These are phyloP conservation scores for Waltergamsia citrina DNA, from an alignment of 2,329 filamentous ascomycete species.

Conservation along the genomic window DNA sequence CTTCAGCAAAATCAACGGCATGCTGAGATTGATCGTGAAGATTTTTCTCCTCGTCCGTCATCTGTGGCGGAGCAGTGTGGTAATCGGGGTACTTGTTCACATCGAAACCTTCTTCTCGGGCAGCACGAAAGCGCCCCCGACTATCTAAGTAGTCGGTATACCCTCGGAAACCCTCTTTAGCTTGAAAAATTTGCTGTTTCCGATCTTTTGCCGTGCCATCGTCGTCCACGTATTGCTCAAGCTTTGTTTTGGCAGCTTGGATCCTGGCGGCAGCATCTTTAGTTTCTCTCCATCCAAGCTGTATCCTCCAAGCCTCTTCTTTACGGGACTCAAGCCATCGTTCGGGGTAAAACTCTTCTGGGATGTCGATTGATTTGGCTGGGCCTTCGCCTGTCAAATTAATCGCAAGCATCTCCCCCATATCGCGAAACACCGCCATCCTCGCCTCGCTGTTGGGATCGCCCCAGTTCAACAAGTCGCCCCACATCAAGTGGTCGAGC, in stretches of 20 bases:
- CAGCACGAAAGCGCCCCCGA: slow-evolving; percentile 22
- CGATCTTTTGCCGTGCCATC: slow-evolving; percentile 15
- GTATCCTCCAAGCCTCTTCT: slow-evolving; percentile 35
- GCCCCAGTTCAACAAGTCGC: slow-evolving; percentile 26
- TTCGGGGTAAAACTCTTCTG: slow-evolving; percentile 42
- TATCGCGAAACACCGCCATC: slow-evolving; percentile 32
- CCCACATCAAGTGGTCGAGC: slow-evolving; percentile 39
- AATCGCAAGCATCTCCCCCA: slow-evolving; percentile 41
- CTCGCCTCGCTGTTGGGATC: slow-evolving; percentile 23
- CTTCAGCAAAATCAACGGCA: slow-evolving; percentile 20
- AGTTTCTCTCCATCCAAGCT: slow-evolving; percentile 22
- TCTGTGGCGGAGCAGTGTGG: slow-evolving; percentile 24
- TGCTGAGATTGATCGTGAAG: slow-evolving; percentile 19
- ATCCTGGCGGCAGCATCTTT: slow-evolving; percentile 16
- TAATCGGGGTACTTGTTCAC: slow-evolving; percentile 26
- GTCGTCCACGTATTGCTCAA: slow-evolving; percentile 18
- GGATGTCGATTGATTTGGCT: slow-evolving; percentile 37
- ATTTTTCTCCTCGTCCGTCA: slow-evolving; percentile 20
- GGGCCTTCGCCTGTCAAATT: slow-evolving; percentile 31
- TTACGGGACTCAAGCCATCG: slow-evolving; percentile 37
- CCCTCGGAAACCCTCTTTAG: slow-evolving; percentile 18
- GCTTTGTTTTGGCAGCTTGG: slow-evolving; percentile 11
- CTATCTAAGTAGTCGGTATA: slow-evolving; percentile 25
- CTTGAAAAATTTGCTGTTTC: slow-evolving; percentile 18
- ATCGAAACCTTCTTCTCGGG: slow-evolving; percentile 26